Evolutionary conservation across 2,329 filamentous ascomycete species (phyloP).

Genomic region (Diaporthe humulicola): DNA sequence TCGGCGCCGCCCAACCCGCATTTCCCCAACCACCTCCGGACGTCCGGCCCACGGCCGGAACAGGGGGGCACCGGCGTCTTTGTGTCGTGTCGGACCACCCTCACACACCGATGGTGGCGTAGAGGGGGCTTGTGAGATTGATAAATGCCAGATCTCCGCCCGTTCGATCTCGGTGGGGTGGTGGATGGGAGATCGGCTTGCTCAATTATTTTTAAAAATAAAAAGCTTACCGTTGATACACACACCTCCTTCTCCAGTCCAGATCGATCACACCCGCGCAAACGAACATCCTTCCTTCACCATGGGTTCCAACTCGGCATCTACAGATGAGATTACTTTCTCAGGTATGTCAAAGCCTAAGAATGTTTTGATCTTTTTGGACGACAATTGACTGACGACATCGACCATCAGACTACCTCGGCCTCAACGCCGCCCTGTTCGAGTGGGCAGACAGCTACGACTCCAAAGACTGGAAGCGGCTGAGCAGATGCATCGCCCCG

Average conservation of each 20-base stretch:
- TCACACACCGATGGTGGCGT: not conserved
- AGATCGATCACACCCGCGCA: not conserved
- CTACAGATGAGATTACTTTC: conserved; percentile 38
- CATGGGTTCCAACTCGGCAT: conserved; percentile 33
- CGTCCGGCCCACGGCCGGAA: conserved; percentile 26
- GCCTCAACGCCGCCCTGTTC: conserved; percentile 44
- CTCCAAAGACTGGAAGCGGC: conserved; percentile 74
- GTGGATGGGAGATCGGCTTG: not conserved
- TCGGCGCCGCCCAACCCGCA: conserved; percentile 15
- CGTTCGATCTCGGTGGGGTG: not conserved
- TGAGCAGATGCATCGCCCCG: conserved; percentile 73
- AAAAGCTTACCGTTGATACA: not conserved
- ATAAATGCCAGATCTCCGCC: conserved; percentile 21
- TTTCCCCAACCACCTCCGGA: conserved; percentile 35
- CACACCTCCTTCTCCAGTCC: not conserved
- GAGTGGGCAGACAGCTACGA: conserved; percentile 68
- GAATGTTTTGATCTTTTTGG: not conserved
- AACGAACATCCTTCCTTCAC: conserved; percentile 7
- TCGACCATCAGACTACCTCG: conserved; percentile 43
- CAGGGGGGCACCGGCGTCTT: conserved; percentile 13
- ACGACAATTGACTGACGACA: not conserved
- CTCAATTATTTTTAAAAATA: not conserved
- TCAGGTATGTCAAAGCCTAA: conserved; percentile 30
- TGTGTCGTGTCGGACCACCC: conserved; percentile 1
- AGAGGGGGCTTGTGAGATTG: not conserved